Base-by-base conservation (phyloP, 345 rosid species). In the Corchorus olitorius region DNA sequence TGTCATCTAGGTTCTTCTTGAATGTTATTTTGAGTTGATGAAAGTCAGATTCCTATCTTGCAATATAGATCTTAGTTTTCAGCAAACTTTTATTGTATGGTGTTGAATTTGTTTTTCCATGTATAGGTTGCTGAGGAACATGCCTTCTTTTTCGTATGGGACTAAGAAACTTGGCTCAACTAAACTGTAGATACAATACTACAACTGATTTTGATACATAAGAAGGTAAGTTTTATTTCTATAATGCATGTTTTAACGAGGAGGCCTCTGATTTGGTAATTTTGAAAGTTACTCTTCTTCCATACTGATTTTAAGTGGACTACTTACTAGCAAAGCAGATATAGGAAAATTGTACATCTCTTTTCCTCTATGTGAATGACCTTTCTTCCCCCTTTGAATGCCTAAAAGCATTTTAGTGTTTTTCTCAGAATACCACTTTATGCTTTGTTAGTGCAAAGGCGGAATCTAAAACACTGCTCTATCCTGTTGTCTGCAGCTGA, bases 191-290 rank as follows among this genome's bases (percentile, higher is more conserved):
- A 58, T 20, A 58, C 46, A 15, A 70, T 48, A 35, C 14, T 68
- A 49, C 45, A 60, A 56, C 34, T 54, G 67, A 74, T 11, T 12
- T 43, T 27, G 72, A 45, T 19, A 16, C 35, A 13, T 55, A 67
- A 65, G 54, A 78, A 78, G 79, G 77, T 80, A 46, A 75, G 81
- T 64, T 46, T 19, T 9, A 55, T 27, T 12, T 53, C 50, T 8
- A 15, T n/a, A 41, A 34, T 37, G 10, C 64, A 11, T 63, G 45
- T 35, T 58, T 35, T 75, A 70, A 65, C 33, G 9, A 56, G 27
- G 63, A 53, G 53, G 43, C 35, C 35, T 58, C 62, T 13, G 7
- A 76, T 45, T 14, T 73, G 22, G 22, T 20, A 39, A 60, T 59
- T 27, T 52, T 49, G 6, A 56, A 16, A 2, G 22, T 43, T 37